phyloP scores from a whole-genome alignment of 495 filamentous ascomycete genomes.

The Cudoniella acicularis region DNA sequence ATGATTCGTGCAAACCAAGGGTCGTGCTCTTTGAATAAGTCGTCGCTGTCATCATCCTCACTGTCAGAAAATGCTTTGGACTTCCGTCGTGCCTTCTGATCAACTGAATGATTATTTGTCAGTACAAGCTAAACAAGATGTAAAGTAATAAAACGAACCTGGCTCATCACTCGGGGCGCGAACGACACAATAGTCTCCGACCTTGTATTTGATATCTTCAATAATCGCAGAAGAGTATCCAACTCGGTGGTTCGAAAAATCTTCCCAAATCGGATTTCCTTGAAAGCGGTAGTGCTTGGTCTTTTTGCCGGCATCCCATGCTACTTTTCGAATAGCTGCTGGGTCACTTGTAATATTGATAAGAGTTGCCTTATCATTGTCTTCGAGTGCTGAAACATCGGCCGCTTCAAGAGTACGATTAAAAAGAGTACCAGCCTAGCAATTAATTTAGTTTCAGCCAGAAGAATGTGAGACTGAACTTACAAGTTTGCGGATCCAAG shows the following conservation, averaged over 20 bases:
- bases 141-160: too few relatives aligned
- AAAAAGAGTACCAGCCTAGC: neutral
- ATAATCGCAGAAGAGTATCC: neutral
- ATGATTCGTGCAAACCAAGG: slow-evolving; percentile 8
- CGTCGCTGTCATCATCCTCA: too few relatives aligned
- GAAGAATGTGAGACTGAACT: neutral
- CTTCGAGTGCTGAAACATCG: neutral
- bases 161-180: neutral
- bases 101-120: too few relatives aligned
- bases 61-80: too few relatives aligned
- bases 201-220: neutral
- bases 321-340: neutral
- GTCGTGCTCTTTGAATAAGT: too few relatives aligned
- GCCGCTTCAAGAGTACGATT: neutral
- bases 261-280: neutral
- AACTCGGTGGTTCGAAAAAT: neutral
- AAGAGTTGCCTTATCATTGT: neutral
- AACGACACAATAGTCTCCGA: slow-evolving; percentile 8
- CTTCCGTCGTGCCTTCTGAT: too few relatives aligned
- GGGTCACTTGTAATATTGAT: neutral
- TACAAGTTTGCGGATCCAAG: neutral
- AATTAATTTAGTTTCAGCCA: neutral
- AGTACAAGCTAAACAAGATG: too few relatives aligned
- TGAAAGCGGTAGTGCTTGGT: neutral
- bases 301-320: neutral